Evolutionary conservation across 1,139 yeast species (phyloP), one percentile per base, ranked within the genome.

Genomic region (Yamadazyma diospyri): DNA sequence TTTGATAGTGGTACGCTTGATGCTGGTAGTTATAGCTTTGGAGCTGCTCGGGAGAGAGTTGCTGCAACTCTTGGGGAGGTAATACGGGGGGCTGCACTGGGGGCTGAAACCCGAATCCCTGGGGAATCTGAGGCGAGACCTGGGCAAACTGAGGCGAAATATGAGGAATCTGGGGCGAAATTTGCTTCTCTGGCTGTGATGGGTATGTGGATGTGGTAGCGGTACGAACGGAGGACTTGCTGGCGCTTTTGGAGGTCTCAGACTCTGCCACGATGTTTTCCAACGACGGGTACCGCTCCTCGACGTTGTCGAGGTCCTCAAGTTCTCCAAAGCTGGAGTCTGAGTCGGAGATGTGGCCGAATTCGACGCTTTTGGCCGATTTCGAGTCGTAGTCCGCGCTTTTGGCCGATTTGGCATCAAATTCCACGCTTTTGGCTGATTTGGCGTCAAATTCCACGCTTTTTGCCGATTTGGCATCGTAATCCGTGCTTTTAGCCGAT

Each of bases 201-300:
- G 14, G 6, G 11, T 18, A 11, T 13, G 16, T 9, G 19, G 19
- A 15, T 9, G 21, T 25, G 4, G 21, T 7, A 6, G 20, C 33
- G 2, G 21, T 16, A 4, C 21, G 10, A 13, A 11, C 23, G 13
- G 25, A 3, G 8, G 32, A 20, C 13, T 20, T 24, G 10, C 16
- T n/a, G 5, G 33, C 33, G 27, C 34, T 34, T 14, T 36, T 33
- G 5, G 29, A 15, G 10, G 34, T 28, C 9, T 37, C 37, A 11
- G 42, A 38, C 6, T 34, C 44, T 21, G 46, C 57, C 22, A 55
- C 42, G 19, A 64, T 47, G 17, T 58, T 58, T 23, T 69, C 74
- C 13, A 69, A 51, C 4, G 72, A 64, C 3, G 75, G 75, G 35
- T 57, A 69, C 27, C 73, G 51, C 36, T 62, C 67, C 41, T 67